Evolutionary conservation across 75 land plant genomes (phyloP).

Genomic region (Cryptomeria japonica): DNA sequence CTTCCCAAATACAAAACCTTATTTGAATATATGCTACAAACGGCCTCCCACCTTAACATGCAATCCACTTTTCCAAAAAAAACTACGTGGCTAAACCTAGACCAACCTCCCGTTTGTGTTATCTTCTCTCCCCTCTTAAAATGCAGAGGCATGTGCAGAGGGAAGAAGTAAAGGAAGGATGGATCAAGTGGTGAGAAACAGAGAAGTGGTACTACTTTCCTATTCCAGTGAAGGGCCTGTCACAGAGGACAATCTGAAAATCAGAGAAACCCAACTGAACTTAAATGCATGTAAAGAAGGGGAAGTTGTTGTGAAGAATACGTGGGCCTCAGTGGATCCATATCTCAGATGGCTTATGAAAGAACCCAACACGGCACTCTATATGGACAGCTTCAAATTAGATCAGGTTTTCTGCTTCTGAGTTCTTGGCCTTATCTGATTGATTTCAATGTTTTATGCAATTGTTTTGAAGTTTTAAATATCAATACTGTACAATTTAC

Average conservation of each 20-base stretch:
- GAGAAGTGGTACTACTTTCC: conserved; percentile 11
- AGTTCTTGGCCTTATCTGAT: background rate
- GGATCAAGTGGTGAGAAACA: background rate
- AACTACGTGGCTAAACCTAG: no score
- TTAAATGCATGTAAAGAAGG: background rate
- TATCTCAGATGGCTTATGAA: conserved; percentile 20
- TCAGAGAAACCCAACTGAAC: conserved; percentile 4
- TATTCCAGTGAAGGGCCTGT: conserved; percentile 18
- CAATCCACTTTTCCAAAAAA: no score
- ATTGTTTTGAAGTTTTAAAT: no score
- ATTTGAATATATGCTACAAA: no score
- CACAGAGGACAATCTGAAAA: conserved; percentile 21
- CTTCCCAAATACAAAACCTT: no score
- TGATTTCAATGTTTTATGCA: background rate
- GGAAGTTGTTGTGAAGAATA: conserved; percentile 12
- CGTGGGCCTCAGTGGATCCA: conserved; percentile 31
- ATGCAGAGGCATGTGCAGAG: no score
- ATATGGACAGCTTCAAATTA: background rate
- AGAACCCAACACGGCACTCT: conserved; percentile 11
- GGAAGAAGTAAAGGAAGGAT: background rate
- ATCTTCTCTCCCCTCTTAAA: no score
- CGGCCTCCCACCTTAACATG: no score
- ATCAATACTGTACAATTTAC: no score
- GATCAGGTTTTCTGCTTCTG: background rate
- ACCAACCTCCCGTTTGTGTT: no score